phyloP scores from a whole-genome alignment of 2,329 filamentous ascomycete species.

The Monilinia fructicola region DNA sequence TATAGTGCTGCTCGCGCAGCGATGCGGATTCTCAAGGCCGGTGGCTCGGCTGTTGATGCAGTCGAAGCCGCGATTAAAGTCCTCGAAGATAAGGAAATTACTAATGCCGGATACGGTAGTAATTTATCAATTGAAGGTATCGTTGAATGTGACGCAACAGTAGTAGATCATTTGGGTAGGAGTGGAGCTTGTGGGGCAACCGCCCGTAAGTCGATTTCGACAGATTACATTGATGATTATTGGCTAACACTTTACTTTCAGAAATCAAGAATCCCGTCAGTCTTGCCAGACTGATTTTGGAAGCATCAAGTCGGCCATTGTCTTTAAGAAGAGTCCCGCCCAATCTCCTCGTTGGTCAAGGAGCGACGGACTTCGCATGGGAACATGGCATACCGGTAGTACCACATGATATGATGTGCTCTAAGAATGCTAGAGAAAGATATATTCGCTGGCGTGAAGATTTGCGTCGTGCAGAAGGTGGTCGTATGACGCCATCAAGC shows the following conservation, averaged over 20 bases:
- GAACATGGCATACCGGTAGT: slow-evolving; percentile 73
- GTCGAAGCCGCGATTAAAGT: slow-evolving; percentile 85
- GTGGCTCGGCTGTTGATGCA: slow-evolving; percentile 80
- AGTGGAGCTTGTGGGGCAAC: slow-evolving; percentile 93
- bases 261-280: slow-evolving; percentile 92
- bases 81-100: slow-evolving; percentile 92
- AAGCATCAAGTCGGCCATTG: slow-evolving; percentile 72
- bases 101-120: slow-evolving; percentile 94
- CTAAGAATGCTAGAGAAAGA: slow-evolving; percentile 73
- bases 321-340: slow-evolving; percentile 86
- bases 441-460: slow-evolving; percentile 79
- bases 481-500: slow-evolving; percentile 39
- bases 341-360: slow-evolving; percentile 83
- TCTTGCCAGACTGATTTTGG: slow-evolving; percentile 78
- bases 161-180: slow-evolving; percentile 86
- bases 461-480: slow-evolving; percentile 59
- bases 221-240: not conserved
- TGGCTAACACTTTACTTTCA: slow-evolving; percentile 42
- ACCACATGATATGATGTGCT: slow-evolving; percentile 76
- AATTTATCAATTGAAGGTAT: slow-evolving; percentile 87
- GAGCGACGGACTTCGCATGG: slow-evolving; percentile 81
- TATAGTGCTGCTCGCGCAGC: slow-evolving; percentile 75
- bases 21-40: slow-evolving; percentile 77
- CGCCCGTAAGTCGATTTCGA: slow-evolving; percentile 64
- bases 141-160: slow-evolving; percentile 91